These are phyloP conservation scores for Tulasnella sp. DNA, from an alignment of 768 basidiomycete species.

Conservation along the genomic window DNA sequence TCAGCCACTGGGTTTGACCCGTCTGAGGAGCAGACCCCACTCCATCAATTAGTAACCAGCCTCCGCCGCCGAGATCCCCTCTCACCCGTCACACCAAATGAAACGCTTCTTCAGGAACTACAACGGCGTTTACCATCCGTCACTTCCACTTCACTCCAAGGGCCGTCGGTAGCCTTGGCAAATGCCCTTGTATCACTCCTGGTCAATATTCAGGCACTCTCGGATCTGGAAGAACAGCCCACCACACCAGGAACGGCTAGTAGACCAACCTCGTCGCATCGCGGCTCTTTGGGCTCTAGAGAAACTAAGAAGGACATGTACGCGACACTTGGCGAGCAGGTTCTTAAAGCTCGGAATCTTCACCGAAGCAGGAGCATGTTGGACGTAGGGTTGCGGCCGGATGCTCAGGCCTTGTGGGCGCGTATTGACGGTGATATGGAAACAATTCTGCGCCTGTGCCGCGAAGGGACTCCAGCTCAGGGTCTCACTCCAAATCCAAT, in stretches of 20 bases:
- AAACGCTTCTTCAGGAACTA: conserved; percentile 32
- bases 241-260: conserved; percentile 28
- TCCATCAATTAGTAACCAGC: conserved; percentile 56
- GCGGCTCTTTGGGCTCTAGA: neutral
- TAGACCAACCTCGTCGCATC: conserved; percentile 17
- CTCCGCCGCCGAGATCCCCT: conserved; percentile 44
- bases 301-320: conserved; percentile 38
- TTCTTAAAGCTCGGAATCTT: conserved; percentile 53
- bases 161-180: conserved; percentile 53
- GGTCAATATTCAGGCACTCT: conserved; percentile 57
- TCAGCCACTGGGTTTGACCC: conserved; percentile 30
- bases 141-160: conserved; percentile 30
- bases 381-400: conserved; percentile 37
- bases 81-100: conserved; percentile 25
- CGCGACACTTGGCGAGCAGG: conserved; percentile 55
- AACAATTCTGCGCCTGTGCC: conserved; percentile 56
- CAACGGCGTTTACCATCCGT: conserved; percentile 30
- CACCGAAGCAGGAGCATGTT: conserved; percentile 35
- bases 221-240: conserved; percentile 27
- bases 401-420: conserved; percentile 58
- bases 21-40: conserved; percentile 29
- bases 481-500: conserved; percentile 23
- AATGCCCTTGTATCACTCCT: conserved; percentile 62
- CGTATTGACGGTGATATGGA: conserved; percentile 69
- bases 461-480: conserved; percentile 30